Conservation (phyloP, 352 stramenopile species). For the Phytophthora ohioensis region DNA sequence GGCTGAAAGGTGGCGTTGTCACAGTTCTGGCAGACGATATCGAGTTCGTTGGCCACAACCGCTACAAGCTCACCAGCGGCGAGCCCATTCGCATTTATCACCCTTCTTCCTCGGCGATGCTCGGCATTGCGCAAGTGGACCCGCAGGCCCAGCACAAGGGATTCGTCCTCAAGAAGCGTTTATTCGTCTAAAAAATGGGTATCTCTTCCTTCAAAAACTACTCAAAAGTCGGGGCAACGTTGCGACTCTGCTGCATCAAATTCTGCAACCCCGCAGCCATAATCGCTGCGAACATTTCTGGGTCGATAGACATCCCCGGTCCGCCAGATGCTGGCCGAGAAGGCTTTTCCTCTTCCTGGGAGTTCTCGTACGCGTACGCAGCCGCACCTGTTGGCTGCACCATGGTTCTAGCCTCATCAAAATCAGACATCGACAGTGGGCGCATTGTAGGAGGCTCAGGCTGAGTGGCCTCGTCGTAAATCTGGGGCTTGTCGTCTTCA, state of each 20-base stretch:
- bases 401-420: conserved; percentile 87
- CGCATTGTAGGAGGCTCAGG: conserved; percentile 57
- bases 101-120: conserved; percentile 39
- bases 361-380: conserved; percentile 84
- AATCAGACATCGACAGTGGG: conserved; percentile 80
- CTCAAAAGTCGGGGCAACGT: conserved; percentile 38
- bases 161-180: conserved; percentile 72
- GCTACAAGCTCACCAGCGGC: conserved; percentile 38
- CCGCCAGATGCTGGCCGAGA: conserved; percentile 25
- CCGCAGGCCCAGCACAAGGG: conserved; percentile 30
- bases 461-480: conserved; percentile 44
- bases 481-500: conserved; percentile 39
- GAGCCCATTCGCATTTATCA: conserved; percentile 68
- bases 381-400: conserved; percentile 84
- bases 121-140: conserved; percentile 71
- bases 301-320: conserved; percentile 65
- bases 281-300: conserved; percentile 84
- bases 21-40: conserved; percentile 45
- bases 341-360: conserved; percentile 47
- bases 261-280: conserved; percentile 88
- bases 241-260: conserved; percentile 73
- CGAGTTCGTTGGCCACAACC: conserved; percentile 20
- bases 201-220: conserved; percentile 34
- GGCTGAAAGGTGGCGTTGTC: conserved; percentile 59
- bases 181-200: conserved; percentile 62